A percentile compares a stretch with the other conserved stretches of the same genome.
These are phyloP conservation scores for Clitopilus hobsonii DNA, from an alignment of 768 basidiomycete genomes.

Conservation along the genomic window DNA sequence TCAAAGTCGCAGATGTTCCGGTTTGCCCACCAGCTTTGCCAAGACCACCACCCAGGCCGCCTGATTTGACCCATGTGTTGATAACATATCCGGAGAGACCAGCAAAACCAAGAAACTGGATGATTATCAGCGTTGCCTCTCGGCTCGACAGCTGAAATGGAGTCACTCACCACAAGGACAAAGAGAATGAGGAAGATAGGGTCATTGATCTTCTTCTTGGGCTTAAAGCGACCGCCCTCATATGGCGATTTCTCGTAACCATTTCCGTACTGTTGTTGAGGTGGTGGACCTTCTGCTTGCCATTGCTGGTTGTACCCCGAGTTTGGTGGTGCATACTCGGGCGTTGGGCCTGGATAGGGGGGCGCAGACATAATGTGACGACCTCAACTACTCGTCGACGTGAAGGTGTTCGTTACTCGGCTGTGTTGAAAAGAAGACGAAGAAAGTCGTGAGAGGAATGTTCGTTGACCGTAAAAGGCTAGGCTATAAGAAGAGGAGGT, in stretches of 20 bases:
- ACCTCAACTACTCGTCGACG: not conserved
- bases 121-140: not conserved
- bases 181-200: slow-evolving; percentile 68
- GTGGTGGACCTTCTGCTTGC: slow-evolving; percentile 11
- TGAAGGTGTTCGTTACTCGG: no score
- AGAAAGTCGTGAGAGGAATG: not conserved
- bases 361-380: slow-evolving; percentile 7
- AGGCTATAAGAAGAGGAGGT: not conserved
- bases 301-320: slow-evolving; percentile 13
- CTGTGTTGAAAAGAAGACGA: not conserved
- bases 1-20: slow-evolving; percentile 59
- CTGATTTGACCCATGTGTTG: slow-evolving; percentile 53
- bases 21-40: slow-evolving; percentile 52
- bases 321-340: slow-evolving; percentile 24
- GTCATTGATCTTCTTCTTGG: slow-evolving; percentile 69
- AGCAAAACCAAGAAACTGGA: slow-evolving; percentile 62
- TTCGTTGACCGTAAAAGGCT: not conserved
- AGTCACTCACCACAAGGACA: slow-evolving; percentile 53
- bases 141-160: not conserved
- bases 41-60: slow-evolving; percentile 71
- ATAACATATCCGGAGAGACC: slow-evolving; percentile 65
- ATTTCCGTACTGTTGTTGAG: slow-evolving; percentile 14
- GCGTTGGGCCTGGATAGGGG: slow-evolving; percentile 36
- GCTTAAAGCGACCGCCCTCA: slow-evolving; percentile 60
- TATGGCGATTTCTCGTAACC: slow-evolving; percentile 46